Evolutionary conservation across 129 eudicot species (phyloP), one percentile per base, ranked within the genome.

Genomic region (Scalesia atractyloides): DNA sequence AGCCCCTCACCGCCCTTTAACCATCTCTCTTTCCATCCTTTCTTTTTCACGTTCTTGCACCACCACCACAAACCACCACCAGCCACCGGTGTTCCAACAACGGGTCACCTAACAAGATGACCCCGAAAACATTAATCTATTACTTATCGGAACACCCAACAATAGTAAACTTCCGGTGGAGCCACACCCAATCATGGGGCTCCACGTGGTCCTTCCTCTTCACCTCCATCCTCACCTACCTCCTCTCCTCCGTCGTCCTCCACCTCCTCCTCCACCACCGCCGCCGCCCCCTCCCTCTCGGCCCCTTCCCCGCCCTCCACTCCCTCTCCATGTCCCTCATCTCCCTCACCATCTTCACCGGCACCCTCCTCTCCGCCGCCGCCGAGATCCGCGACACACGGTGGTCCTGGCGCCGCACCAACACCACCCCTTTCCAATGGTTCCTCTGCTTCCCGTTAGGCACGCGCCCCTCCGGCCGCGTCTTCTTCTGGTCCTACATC

Each of bases 351-450:
- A 85, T 88, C 66, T 89, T 89, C 86, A 74, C 88, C 79, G 96
- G 96, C 0, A 86, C 76, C 24, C 73, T 87, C 7, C 79, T 89
- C 81, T 92, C 98, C 60, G 79, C 98, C 66, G 91, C 89, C 36
- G 89, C 95, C 19, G 98, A 92, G 79, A 92, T 92, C 84, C 94
- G 95, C 11, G 94, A 89, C 57, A 89, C 91, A 0, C 90, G 98
- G 1, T 92, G 98, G 98, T 73, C 84, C 57, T 93, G 97, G 97
- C 79, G 92, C 19, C 75, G 91, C 7, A 68, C 87, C 11, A 80
- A 76, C 5, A 87, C 87, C 70, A 89, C 98, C 16, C 86, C 98
- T 0, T 79, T 87, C 9, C 88, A 87, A 64, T 92, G 96, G 96
- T 86, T 92, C 62, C 66, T 92, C 19, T 92, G 98, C 61, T 92